These are phyloP conservation scores for Pestalotiopsis sp. DNA, from an alignment of 2,329 filamentous ascomycete species.

Conservation along the genomic window DNA sequence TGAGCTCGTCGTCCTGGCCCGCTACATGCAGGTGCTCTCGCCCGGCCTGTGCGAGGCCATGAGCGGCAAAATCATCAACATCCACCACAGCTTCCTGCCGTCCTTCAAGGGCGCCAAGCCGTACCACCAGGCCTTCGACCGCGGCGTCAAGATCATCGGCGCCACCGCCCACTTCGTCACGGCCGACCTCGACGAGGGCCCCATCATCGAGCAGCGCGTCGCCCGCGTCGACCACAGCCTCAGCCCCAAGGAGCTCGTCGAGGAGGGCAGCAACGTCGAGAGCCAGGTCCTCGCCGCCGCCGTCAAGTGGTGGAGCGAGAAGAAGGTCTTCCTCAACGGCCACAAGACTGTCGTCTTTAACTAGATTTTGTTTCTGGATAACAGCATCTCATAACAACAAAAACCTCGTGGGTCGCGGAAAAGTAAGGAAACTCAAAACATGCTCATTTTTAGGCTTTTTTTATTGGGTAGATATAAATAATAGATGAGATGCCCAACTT, in stretches of 20 bases:
- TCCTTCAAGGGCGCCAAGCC: constrained; percentile 87
- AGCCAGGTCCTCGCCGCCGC: constrained; percentile 79
- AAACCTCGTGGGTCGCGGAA: not conserved
- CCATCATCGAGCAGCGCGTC: constrained; percentile 85
- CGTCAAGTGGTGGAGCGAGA: constrained; percentile 82
- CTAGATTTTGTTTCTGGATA: constrained; percentile 17
- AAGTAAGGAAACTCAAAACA: not conserved
- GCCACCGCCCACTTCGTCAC: constrained; percentile 87
- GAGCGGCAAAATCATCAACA: constrained; percentile 88
- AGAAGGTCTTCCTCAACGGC: constrained; percentile 75
- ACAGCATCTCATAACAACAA: not conserved
- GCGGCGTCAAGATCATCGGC: constrained; percentile 86
- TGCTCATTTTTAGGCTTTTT: not conserved
- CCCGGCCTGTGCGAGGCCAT: constrained; percentile 74
- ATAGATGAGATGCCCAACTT: not conserved
- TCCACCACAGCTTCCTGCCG: constrained; percentile 85
- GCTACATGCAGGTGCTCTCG: constrained; percentile 86
- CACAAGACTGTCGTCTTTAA: constrained; percentile 79
- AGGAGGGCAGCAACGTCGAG: constrained; percentile 82
- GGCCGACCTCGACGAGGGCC: constrained; percentile 80
- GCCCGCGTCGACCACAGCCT: constrained; percentile 75
- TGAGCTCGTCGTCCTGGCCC: constrained; percentile 77
- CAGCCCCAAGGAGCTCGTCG: constrained; percentile 73
- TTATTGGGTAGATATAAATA: not conserved
- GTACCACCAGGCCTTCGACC: constrained; percentile 80